Evolutionary conservation across 495 filamentous ascomycete genomes (phyloP), one percentile per base, ranked within the genome.

Genomic region (Trichoderma orchidacearum): DNA sequence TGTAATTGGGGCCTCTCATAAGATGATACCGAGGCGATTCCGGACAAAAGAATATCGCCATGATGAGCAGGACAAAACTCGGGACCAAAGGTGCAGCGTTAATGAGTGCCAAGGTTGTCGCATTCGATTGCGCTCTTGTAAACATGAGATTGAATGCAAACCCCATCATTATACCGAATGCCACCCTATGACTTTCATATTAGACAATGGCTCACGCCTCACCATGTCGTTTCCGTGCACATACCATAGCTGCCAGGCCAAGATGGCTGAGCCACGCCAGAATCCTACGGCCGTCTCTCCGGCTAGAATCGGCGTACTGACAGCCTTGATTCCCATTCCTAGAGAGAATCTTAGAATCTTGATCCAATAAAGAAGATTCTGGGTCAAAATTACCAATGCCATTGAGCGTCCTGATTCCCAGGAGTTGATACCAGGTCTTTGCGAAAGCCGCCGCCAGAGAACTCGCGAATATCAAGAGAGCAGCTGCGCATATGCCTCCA

Each of bases 321-420:
- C 64, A 7, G 66, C 66, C 56, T 68, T 68, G 11, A 68, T 32
- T 6, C 66, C 66, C 66, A 68, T 68, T 5, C 64, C 66, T 67
- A 30, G n/a, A 11, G 9, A 13, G 9, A 21, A 11, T 11, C 0
- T 50, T 50, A 18, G 41, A 45, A 1, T 41, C 25, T 23, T 3
- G 11, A 38, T 30, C 53, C 17, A 6, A 56, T 4, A 0, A 57
- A 35, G 30, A 56, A 48, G 52, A 12, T 17, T 36, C 13, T n/a
- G 2, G 30, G 54, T 53, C 41, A 28, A 36, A 62, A 59, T 51
- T 48, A 68, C 65, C 66, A 30, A 68, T 58, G 3, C 66, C 66
- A 53, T 66, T 68, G 6, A 68, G 29, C 12, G 65, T 38, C 9
- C 66, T 58, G 1, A 64, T 57, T 6, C 51, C 32, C 5, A 65